Conservation (phyloP, 352 stramenopile genomes). For the Phytophthora kernoviae region DNA sequence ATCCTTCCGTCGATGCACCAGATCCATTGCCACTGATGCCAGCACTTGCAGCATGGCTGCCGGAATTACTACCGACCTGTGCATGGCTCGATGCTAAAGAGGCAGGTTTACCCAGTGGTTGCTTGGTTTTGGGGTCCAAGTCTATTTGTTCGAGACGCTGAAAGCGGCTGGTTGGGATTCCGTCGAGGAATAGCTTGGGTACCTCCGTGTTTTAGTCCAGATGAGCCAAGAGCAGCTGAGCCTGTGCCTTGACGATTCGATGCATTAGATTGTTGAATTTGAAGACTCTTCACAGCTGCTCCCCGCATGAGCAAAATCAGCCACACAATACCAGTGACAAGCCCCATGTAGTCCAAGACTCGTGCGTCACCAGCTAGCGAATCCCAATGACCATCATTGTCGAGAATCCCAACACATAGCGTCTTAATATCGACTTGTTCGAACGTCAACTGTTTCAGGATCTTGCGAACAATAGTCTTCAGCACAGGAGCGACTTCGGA, state of each 20-base stretch:
- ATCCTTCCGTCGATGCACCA: slow-evolving; percentile 23
- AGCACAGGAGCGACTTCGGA: slow-evolving; percentile 81
- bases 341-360: slow-evolving; percentile 78
- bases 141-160: slow-evolving; percentile 30
- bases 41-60: slow-evolving; percentile 12
- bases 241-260: slow-evolving; percentile 38
- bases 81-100: slow-evolving; percentile 16
- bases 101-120: slow-evolving; percentile 21
- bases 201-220: slow-evolving; percentile 52
- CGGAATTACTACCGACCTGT: slow-evolving; percentile 11
- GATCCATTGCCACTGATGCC: slow-evolving; percentile 11
- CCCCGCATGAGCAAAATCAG: slow-evolving; percentile 79
- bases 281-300: slow-evolving; percentile 83
- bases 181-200: slow-evolving; percentile 64
- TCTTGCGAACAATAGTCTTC: slow-evolving; percentile 87
- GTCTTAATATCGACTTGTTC: slow-evolving; percentile 86
- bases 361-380: slow-evolving; percentile 58
- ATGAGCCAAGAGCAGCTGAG: slow-evolving; percentile 34
- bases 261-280: slow-evolving; percentile 78
- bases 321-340: slow-evolving; percentile 80
- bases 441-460: slow-evolving; percentile 80
- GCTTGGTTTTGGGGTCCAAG: slow-evolving; percentile 48
- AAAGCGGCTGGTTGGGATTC: slow-evolving; percentile 31
- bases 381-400: slow-evolving; percentile 81
- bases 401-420: slow-evolving; percentile 75